phyloP scores from a whole-genome alignment of 805 yeast genomes.

The Jamesozyma rosinii region DNA sequence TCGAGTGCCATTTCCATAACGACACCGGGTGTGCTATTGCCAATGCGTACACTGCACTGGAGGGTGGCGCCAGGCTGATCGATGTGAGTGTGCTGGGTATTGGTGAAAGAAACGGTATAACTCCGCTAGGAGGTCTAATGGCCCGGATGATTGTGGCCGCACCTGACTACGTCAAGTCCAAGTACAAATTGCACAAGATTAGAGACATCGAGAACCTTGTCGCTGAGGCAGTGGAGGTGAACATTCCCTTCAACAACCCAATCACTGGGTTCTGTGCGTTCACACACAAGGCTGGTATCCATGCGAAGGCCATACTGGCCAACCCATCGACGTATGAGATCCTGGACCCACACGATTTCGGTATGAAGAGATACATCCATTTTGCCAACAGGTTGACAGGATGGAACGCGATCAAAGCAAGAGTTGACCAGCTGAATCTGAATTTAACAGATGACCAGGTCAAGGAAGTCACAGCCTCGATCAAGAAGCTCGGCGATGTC shows the following conservation, averaged over 20 bases:
- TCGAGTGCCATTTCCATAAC: slow-evolving; percentile 97
- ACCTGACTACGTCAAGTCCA: slow-evolving; percentile 87
- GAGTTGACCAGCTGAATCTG: slow-evolving; percentile 94
- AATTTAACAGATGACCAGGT: slow-evolving; percentile 83
- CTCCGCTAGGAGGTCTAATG: slow-evolving; percentile 96
- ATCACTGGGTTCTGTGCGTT: slow-evolving; percentile 99
- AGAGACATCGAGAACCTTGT: slow-evolving; percentile 93
- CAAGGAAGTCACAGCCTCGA: slow-evolving; percentile 89
- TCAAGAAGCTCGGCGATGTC: slow-evolving; percentile 89
- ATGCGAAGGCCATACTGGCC: slow-evolving; percentile 96
- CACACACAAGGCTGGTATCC: slow-evolving; percentile 99
- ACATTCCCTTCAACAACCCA: slow-evolving; percentile 96
- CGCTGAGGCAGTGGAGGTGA: slow-evolving; percentile 95
- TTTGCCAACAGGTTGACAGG: slow-evolving; percentile 97
- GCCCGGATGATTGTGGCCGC: slow-evolving; percentile 99
- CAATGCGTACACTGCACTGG: slow-evolving; percentile 94
- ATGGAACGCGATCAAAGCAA: slow-evolving; percentile 97
- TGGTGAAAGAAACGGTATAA: slow-evolving; percentile 98
- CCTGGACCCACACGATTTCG: slow-evolving; percentile 88
- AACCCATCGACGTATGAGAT: slow-evolving; percentile 99
- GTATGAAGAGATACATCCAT: slow-evolving; percentile 91
- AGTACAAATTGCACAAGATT: slow-evolving; percentile 90
- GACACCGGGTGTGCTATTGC: slow-evolving; percentile 99
- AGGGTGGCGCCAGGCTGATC: slow-evolving; percentile 91
- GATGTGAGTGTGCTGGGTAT: slow-evolving; percentile 95